Percentiles rank a stretch among this genome's conserved stretches.
phyloP scores from a whole-genome alignment of 2,329 filamentous ascomycete species.

The Nannizzia gypsea region DNA sequence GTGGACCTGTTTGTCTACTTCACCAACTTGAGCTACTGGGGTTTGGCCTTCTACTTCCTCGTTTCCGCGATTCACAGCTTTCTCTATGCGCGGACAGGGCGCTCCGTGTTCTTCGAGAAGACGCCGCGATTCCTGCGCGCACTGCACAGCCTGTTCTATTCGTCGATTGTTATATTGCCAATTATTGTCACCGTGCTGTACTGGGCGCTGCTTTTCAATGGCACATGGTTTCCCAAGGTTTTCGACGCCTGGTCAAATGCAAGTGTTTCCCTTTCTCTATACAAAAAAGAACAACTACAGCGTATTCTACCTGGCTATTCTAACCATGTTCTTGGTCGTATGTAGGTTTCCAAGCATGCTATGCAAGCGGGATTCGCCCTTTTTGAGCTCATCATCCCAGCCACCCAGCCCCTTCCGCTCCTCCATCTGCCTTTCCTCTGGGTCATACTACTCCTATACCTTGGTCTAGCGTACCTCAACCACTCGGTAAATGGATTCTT shows the following conservation, averaged over 20 bases:
- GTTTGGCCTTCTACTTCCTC: slow-evolving; percentile 65
- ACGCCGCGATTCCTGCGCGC: slow-evolving; percentile 52
- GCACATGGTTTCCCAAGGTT: slow-evolving; percentile 39
- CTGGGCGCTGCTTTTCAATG: slow-evolving; percentile 51
- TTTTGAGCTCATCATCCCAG: slow-evolving; percentile 60
- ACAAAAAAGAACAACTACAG: background rate
- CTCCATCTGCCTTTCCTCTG: slow-evolving; percentile 57
- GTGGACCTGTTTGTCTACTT: slow-evolving; percentile 64
- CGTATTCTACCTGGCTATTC: no score
- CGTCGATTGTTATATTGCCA: slow-evolving; percentile 51
- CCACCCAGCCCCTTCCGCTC: slow-evolving; percentile 52
- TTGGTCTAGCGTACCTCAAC: slow-evolving; percentile 63
- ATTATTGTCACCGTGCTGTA: slow-evolving; percentile 60
- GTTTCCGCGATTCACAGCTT: slow-evolving; percentile 57
- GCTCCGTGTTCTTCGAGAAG: slow-evolving; percentile 44
- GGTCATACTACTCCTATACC: slow-evolving; percentile 59
- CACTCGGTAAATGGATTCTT: slow-evolving; percentile 59
- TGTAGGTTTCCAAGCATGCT: slow-evolving; percentile 56
- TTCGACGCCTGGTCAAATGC: slow-evolving; percentile 47
- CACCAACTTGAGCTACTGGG: slow-evolving; percentile 72
- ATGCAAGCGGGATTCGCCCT: slow-evolving; percentile 63
- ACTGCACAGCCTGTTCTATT: slow-evolving; percentile 54
- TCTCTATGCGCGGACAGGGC: slow-evolving; percentile 47
- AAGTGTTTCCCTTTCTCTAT: slow-evolving; percentile 10
- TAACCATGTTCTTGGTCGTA: background rate